Evolutionary conservation across 2,329 filamentous ascomycete genomes (phyloP).

Genomic region (Scedosporium boydii): DNA sequence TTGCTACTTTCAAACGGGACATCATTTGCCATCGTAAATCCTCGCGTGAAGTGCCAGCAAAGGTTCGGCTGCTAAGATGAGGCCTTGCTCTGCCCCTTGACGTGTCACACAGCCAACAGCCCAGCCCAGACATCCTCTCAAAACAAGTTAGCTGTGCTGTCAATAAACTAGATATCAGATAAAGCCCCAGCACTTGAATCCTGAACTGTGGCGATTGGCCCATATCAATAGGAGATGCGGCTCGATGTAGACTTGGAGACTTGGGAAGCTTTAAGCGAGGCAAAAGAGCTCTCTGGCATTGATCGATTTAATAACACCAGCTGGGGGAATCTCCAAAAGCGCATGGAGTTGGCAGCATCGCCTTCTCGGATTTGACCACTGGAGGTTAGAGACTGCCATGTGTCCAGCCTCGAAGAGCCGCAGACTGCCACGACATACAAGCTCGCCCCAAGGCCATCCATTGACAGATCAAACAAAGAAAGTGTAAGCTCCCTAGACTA

Average conservation of each 20-base stretch:
- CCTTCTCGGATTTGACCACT: background rate
- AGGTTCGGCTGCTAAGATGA: no score
- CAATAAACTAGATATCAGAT: no score
- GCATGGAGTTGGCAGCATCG: background rate
- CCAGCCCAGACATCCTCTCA: no score
- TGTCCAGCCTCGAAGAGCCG: background rate
- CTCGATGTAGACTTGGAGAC: background rate
- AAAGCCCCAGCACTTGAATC: no score
- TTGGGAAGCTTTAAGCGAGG: background rate
- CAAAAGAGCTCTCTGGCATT: background rate
- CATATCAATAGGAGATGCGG: background rate
- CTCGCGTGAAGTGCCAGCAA: no score
- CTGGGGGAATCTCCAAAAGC: background rate
- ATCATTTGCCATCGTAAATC: no score
- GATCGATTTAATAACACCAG: background rate
- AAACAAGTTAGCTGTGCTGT: no score
- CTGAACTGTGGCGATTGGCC: background rate
- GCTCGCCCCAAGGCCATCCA: background rate
- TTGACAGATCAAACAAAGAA: background rate
- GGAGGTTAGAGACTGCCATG: background rate
- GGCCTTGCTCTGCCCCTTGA: no score
- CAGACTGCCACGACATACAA: background rate
- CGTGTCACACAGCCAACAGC: no score
- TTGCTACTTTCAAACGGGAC: no score
- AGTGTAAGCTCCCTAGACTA: background rate